These are phyloP conservation scores for Taxillus chinensis DNA, from an alignment of 164 flowering plant species.

Conservation along the genomic window DNA sequence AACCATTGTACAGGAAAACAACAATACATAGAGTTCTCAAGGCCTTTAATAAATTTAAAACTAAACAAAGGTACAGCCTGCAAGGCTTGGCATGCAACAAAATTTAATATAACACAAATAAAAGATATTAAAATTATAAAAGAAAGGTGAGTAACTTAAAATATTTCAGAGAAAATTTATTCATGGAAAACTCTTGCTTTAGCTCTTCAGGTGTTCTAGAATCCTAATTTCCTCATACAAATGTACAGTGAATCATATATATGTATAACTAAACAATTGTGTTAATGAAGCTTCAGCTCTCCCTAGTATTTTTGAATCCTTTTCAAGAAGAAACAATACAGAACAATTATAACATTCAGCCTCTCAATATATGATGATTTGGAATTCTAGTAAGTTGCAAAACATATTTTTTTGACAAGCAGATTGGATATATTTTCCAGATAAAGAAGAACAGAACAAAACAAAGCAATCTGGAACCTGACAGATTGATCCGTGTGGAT, in stretches of 20 bases:
- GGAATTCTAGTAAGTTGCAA: not conserved
- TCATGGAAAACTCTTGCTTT: too few species aligned
- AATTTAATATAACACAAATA: too few species aligned
- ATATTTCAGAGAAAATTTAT: too few species aligned
- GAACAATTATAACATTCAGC: not conserved
- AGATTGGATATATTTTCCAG: not conserved
- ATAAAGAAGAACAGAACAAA: not conserved
- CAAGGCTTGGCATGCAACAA: too few species aligned
- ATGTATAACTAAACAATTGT: too few species aligned
- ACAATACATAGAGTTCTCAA: not conserved
- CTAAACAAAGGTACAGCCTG: too few species aligned
- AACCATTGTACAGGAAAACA: constrained; percentile 7
- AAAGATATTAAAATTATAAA: too few species aligned
- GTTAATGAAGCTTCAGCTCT: not conserved
- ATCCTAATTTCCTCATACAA: too few species aligned
- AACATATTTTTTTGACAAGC: not conserved
- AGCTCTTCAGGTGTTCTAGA: too few species aligned
- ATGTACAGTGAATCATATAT: too few species aligned
- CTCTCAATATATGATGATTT: not conserved
- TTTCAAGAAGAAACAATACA: not conserved
- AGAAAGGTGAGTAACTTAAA: too few species aligned
- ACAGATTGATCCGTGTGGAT: constrained; percentile 88
- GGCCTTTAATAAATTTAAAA: not conserved
- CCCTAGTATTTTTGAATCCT: not conserved
- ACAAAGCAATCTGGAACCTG: constrained; percentile 36